Conservation (phyloP, 441 rosid species). For the Gossypium trilobum region DNA sequence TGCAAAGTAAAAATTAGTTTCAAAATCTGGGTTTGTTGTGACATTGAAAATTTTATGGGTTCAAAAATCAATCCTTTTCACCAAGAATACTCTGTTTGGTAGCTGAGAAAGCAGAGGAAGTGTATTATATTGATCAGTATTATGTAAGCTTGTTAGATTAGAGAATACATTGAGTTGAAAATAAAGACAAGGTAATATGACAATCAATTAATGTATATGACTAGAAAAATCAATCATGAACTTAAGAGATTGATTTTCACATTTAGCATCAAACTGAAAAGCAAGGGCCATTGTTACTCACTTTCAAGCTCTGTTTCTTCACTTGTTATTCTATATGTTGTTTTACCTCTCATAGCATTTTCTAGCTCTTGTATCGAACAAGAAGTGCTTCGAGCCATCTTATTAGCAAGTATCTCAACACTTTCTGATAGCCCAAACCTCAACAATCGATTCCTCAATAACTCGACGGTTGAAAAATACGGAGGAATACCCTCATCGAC, state of each 20-base stretch:
- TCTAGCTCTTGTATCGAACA: constrained; percentile 60
- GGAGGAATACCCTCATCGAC: constrained; percentile 85
- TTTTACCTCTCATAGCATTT: constrained; percentile 54
- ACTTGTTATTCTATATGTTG: constrained; percentile 23
- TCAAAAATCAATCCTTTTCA: too few relatives aligned
- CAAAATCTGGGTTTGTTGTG: too few relatives aligned
- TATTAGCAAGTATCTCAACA: constrained; percentile 55
- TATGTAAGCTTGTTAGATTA: too few relatives aligned
- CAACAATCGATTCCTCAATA: constrained; percentile 54
- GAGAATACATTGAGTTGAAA: too few relatives aligned
- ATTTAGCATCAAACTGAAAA: not conserved
- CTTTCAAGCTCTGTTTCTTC: constrained; percentile 51
- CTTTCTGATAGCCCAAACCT: constrained; percentile 52
- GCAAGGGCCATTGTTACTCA: constrained; percentile 24
- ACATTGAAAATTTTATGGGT: too few relatives aligned
- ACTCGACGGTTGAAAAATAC: constrained; percentile 58
- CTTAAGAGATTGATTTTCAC: not conserved
- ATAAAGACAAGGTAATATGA: too few relatives aligned
- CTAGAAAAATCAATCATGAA: not conserved
- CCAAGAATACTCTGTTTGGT: too few relatives aligned
- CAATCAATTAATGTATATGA: not conserved
- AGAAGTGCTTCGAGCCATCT: constrained; percentile 68
- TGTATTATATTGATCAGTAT: too few relatives aligned
- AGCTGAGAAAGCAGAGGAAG: too few relatives aligned
- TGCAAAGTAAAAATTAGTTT: too few relatives aligned